These are phyloP conservation scores for Haplosporangium sp. DNA, from an alignment of 371 early-diverging fungal species.

Conservation along the genomic window DNA sequence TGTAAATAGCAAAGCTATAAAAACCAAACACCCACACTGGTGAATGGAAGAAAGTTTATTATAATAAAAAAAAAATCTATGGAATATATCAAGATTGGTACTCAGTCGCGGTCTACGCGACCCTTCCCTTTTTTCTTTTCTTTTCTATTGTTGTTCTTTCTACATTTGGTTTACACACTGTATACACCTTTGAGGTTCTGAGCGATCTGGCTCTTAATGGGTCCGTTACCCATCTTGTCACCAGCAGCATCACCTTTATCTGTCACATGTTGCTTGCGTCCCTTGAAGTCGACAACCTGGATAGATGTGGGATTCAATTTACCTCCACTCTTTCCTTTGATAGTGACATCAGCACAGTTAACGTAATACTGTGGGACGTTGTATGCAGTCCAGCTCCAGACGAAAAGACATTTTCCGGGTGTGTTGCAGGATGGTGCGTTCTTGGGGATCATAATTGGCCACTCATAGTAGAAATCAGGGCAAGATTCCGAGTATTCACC, in stretches of 20 bases:
- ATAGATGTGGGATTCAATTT: constrained; percentile 8
- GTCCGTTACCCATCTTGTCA: constrained; percentile 33
- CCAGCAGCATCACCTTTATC: constrained; percentile 23
- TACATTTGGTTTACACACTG: background rate
- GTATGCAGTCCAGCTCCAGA: constrained; percentile 76
- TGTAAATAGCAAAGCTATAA: no score
- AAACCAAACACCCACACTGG: no score
- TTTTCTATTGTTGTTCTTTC: constrained; percentile 1
- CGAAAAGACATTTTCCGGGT: constrained; percentile 58
- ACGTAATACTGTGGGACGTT: constrained; percentile 78
- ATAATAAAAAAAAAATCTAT: no score
- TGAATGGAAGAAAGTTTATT: no score
- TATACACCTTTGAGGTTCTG: background rate
- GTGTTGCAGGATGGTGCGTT: constrained; percentile 59
- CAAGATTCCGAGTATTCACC: constrained; percentile 46
- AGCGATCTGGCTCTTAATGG: background rate
- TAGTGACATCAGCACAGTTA: constrained; percentile 75
- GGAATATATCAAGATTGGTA: background rate
- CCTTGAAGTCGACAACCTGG: constrained; percentile 21
- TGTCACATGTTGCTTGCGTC: background rate
- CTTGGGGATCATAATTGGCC: constrained; percentile 66
- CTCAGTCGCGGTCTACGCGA: background rate
- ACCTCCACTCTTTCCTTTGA: constrained; percentile 46
- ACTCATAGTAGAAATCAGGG: constrained; percentile 58
- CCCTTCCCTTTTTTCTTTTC: background rate